Conservation (phyloP, 257 asterid genomes). For the Gardenia jasminoides region DNA sequence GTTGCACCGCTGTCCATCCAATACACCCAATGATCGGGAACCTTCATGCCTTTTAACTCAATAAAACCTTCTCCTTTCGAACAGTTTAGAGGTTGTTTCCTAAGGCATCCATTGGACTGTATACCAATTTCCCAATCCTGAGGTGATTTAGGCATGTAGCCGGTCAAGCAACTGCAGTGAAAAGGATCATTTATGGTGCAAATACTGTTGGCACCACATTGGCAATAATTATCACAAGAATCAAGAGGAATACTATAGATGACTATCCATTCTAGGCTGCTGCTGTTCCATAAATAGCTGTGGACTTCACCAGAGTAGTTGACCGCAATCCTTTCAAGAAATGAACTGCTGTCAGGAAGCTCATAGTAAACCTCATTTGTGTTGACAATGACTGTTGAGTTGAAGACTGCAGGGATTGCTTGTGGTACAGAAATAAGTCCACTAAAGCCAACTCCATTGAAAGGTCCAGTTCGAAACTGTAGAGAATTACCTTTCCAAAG, state of each 20-base stretch:
- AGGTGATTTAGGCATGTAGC: conserved; percentile 36
- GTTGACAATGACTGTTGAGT: background rate
- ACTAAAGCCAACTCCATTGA: background rate
- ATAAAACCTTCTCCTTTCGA: conserved; percentile 39
- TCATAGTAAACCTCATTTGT: conserved; percentile 31
- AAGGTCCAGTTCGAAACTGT: conserved; percentile 63
- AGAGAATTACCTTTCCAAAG: background rate
- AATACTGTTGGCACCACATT: conserved; percentile 37
- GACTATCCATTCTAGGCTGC: conserved; percentile 1
- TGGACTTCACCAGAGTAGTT: background rate
- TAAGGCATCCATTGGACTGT: conserved; percentile 36
- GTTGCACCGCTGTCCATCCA: conserved; percentile 34
- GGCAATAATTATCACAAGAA: conserved; percentile 33
- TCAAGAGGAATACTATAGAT: conserved; percentile 18
- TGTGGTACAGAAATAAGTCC: background rate
- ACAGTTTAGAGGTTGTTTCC: conserved; percentile 43
- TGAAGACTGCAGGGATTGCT: background rate
- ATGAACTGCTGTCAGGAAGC: background rate
- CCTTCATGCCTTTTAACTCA: conserved; percentile 37
- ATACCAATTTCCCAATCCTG: conserved; percentile 23
- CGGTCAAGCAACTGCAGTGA: conserved; percentile 36
- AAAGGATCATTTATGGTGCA: conserved; percentile 24
- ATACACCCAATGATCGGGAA: conserved; percentile 48
- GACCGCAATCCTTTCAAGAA: background rate
- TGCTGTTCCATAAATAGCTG: background rate